A percentile compares a stretch with the other conserved stretches of the same genome.
phyloP scores from a whole-genome alignment of 352 stramenopile genomes.

The Thalassiosira gravida region DNA sequence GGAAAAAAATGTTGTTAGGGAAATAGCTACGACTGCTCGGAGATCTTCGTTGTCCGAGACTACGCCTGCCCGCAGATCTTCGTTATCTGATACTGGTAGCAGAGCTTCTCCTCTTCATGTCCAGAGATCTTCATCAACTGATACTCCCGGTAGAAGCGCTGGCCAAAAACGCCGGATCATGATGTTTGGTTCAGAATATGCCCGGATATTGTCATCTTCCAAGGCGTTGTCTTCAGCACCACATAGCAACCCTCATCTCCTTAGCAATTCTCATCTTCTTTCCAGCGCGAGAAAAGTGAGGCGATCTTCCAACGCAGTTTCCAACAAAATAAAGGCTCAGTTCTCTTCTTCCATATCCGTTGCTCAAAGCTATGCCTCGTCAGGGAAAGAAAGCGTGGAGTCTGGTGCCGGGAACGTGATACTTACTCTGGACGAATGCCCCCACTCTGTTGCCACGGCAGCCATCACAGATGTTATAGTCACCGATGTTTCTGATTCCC shows the following conservation, averaged over 20 bases:
- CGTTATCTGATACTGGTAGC: not conserved
- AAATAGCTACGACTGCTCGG: not conserved
- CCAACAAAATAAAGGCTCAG: slow-evolving; percentile 53
- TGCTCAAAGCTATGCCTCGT: slow-evolving; percentile 23
- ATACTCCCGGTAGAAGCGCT: slow-evolving; percentile 6
- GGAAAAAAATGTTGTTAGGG: not conserved
- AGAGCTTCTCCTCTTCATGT: slow-evolving; percentile 4
- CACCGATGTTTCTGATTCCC: slow-evolving; percentile 60
- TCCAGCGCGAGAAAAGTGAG: slow-evolving; percentile 35
- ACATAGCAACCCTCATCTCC: too few species aligned
- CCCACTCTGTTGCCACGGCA: slow-evolving; percentile 56
- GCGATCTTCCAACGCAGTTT: slow-evolving; percentile 34
- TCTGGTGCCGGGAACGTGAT: slow-evolving; percentile 61
- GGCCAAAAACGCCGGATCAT: slow-evolving; percentile 47
- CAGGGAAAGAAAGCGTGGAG: slow-evolving; percentile 45
- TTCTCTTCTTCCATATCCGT: slow-evolving; percentile 31
- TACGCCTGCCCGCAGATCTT: not conserved
- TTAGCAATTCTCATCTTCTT: not conserved
- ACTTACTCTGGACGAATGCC: slow-evolving; percentile 49
- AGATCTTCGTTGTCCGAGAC: not conserved
- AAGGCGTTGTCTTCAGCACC: slow-evolving; percentile 47
- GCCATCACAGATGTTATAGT: slow-evolving; percentile 83
- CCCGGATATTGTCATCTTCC: slow-evolving; percentile 70
- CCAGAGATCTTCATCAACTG: slow-evolving; percentile 14
- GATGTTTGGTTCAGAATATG: slow-evolving; percentile 87